A percentile compares a stretch with the other conserved stretches of the same genome.
These are phyloP conservation scores for Penicillium sp. DNA, from an alignment of 2,329 filamentous ascomycete species.

Conservation along the genomic window DNA sequence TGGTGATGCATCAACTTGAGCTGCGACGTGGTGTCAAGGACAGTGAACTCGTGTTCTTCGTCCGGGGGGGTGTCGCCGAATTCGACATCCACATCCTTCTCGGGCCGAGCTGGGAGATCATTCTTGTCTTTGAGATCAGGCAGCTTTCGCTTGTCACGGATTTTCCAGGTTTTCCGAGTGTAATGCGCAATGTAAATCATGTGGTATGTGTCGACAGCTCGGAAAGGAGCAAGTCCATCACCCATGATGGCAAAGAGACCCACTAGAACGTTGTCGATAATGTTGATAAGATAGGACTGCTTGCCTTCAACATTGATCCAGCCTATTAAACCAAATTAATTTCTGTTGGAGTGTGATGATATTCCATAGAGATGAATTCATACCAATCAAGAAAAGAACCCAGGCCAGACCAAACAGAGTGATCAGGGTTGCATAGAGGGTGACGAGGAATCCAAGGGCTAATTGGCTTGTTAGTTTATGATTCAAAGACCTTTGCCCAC, in stretches of 20 bases:
- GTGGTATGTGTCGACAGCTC: constrained; percentile 80
- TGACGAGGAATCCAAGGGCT: constrained; percentile 80
- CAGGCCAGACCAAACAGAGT: constrained; percentile 82
- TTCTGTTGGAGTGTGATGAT: not conserved
- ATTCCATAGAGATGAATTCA: constrained; percentile 6
- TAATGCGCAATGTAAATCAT: constrained; percentile 81
- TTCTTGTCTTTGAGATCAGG: constrained; percentile 67
- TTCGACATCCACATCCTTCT: constrained; percentile 48
- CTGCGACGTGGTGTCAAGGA: constrained; percentile 67
- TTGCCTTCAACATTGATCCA: constrained; percentile 80
- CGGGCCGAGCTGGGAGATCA: constrained; percentile 57
- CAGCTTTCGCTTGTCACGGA: constrained; percentile 61
- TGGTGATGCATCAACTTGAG: constrained; percentile 72
- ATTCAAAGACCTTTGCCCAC: not conserved
- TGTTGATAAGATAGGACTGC: constrained; percentile 67
- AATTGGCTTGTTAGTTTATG: not conserved
- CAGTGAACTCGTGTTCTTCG: constrained; percentile 58
- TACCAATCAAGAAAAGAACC: constrained; percentile 85
- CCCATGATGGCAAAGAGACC: constrained; percentile 70
- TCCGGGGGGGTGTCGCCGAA: constrained; percentile 42
- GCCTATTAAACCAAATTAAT: constrained; percentile 36
- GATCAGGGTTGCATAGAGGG: constrained; percentile 77
- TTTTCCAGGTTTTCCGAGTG: constrained; percentile 63
- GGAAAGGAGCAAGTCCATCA: constrained; percentile 71
- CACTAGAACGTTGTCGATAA: constrained; percentile 70